These are phyloP conservation scores for Diaporthe helianthi DNA, from an alignment of 2,329 filamentous ascomycete genomes.

Conservation along the genomic window DNA sequence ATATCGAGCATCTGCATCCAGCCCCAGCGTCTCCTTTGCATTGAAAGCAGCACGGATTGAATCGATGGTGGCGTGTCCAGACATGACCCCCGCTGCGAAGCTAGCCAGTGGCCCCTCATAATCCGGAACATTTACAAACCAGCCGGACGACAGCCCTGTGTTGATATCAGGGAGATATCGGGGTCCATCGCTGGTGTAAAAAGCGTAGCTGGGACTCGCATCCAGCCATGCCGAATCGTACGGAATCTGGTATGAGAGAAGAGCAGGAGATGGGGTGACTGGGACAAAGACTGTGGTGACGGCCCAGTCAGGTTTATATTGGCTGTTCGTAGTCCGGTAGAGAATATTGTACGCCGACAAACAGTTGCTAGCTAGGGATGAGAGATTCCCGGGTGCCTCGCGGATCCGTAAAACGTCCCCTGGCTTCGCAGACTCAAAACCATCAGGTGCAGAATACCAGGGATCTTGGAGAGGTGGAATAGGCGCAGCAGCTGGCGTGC, in stretches of 20 bases:
- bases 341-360: constrained; percentile 46
- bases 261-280: constrained; percentile 35
- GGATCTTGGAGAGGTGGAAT: constrained; percentile 43
- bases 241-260: constrained; percentile 53
- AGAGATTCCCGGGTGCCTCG: constrained; percentile 40
- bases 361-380: constrained; percentile 34
- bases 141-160: constrained; percentile 48
- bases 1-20: constrained; percentile 42
- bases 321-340: constrained; percentile 47
- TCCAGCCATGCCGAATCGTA: constrained; percentile 50
- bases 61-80: constrained; percentile 54
- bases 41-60: constrained; percentile 51
- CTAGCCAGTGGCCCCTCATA: constrained; percentile 53
- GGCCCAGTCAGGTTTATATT: constrained; percentile 46
- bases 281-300: constrained; percentile 48
- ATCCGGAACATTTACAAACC: constrained; percentile 54
- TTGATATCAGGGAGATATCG: constrained; percentile 39
- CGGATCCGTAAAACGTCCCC: constrained; percentile 43
- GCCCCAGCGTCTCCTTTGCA: constrained; percentile 34
- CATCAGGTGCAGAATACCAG: constrained; percentile 44
- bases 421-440: constrained; percentile 40
- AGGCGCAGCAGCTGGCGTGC: constrained; percentile 13
- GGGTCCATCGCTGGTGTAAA: constrained; percentile 38
- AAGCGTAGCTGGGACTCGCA: constrained; percentile 46
- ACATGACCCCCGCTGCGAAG: constrained; percentile 51